Percentiles rank a stretch among this genome's conserved stretches.
These are phyloP conservation scores for Oropetium thomaeum DNA, from an alignment of 176 grass and related monocot species.

Conservation along the genomic window DNA sequence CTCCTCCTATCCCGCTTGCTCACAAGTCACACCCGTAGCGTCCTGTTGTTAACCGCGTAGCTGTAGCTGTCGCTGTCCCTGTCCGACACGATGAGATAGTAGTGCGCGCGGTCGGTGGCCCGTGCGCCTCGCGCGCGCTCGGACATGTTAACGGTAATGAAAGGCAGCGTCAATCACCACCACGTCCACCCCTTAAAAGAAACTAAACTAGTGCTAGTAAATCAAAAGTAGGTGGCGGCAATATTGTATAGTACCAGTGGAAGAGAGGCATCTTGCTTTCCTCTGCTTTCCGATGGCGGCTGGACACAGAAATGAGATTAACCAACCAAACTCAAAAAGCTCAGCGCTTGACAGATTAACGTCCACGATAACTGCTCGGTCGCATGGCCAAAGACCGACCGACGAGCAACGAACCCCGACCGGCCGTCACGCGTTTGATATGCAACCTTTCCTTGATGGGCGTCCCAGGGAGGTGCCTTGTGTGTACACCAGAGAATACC, in stretches of 20 bases:
- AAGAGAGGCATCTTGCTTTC: neutral
- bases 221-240: neutral
- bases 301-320: neutral
- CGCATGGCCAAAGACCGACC: neutral
- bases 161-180: conserved; percentile 17
- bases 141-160: conserved; percentile 25
- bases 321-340: neutral
- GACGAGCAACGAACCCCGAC: neutral
- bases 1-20: neutral
- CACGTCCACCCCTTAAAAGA: conserved; percentile 3
- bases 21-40: neutral
- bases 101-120: conserved; percentile 32
- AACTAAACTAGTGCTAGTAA: neutral
- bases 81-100: neutral
- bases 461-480: neutral
- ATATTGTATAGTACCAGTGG: too few species aligned
- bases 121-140: conserved; percentile 10
- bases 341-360: neutral
- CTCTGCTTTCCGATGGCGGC: neutral
- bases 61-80: too few species aligned
- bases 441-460: neutral
- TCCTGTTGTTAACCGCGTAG: neutral
- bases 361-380: neutral
- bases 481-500: neutral
- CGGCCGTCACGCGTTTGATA: neutral